Evolutionary conservation across 2,329 filamentous ascomycete species (phyloP).

Genomic region (Stylonectria norvegica): DNA sequence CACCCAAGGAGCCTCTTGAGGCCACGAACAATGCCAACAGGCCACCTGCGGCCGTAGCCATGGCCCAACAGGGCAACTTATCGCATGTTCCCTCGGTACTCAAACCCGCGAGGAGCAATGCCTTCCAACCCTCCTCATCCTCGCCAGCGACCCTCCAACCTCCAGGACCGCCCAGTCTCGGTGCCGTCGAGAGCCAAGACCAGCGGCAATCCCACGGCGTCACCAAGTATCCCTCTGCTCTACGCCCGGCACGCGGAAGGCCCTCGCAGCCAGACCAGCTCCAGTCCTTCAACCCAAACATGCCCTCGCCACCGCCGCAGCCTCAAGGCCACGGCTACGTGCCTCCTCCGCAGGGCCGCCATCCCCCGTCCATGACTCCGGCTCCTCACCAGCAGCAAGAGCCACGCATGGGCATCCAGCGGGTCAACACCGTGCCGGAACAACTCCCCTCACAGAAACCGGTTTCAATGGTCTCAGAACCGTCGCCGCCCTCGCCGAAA

Average conservation of each 20-base stretch:
- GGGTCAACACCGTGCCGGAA: conserved; percentile 24
- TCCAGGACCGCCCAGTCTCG: not conserved
- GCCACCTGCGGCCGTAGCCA: not conserved
- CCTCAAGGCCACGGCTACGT: conserved; percentile 19
- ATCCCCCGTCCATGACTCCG: conserved; percentile 25
- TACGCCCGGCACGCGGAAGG: conserved; percentile 8
- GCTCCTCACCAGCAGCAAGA: conserved; percentile 20
- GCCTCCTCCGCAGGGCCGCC: conserved; percentile 20
- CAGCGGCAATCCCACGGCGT: not conserved
- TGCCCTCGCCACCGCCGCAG: not conserved
- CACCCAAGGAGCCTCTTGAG: conserved; percentile 16
- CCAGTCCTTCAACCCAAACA: conserved; percentile 1
- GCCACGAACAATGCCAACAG: conserved; percentile 2
- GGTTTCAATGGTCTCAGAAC: conserved; percentile 8
- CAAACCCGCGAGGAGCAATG: conserved; percentile 17
- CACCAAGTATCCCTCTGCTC: conserved; percentile 10
- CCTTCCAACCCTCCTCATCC: not conserved
- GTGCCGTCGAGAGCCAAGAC: conserved; percentile 1
- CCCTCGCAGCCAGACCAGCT: conserved; percentile 13
- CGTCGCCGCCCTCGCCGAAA: no score
- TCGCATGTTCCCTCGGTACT: conserved; percentile 8
- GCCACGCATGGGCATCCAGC: conserved; percentile 18
- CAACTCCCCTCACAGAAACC: conserved; percentile 18
- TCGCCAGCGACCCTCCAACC: not conserved
- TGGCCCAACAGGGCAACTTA: conserved; percentile 4